Percentiles rank a stretch among this genome's conserved stretches.
Evolutionary conservation across 2,329 filamentous ascomycete genomes (phyloP).

Genomic region (Cercospora zeina): DNA sequence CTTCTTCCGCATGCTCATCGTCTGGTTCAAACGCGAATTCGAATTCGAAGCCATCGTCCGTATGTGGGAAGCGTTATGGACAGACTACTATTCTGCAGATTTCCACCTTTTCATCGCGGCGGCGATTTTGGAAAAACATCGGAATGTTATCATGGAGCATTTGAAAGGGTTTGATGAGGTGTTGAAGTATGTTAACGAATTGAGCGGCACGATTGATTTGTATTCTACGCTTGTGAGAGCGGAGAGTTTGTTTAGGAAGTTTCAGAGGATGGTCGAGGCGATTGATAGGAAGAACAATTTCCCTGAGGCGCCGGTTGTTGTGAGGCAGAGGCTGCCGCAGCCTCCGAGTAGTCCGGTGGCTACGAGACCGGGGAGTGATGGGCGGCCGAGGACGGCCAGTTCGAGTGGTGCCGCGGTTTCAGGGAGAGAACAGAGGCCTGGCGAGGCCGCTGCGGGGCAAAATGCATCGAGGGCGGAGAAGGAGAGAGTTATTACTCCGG

Average conservation of each 20-base stretch:
- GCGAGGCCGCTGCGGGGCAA: slow-evolving; percentile 7
- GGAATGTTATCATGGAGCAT: slow-evolving; percentile 95
- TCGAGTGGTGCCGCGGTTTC: slow-evolving; percentile 33
- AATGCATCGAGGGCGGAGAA: slow-evolving; percentile 36
- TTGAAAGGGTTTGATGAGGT: slow-evolving; percentile 95
- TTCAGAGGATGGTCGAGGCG: slow-evolving; percentile 83
- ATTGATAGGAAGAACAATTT: slow-evolving; percentile 91
- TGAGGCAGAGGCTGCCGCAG: slow-evolving; percentile 50
- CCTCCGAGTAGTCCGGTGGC: slow-evolving; percentile 27
- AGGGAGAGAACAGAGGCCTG: slow-evolving; percentile 42
- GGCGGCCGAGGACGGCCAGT: slow-evolving; percentile 23
- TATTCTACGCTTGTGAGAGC: slow-evolving; percentile 82
- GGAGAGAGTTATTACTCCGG: slow-evolving; percentile 61
- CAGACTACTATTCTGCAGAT: slow-evolving; percentile 81
- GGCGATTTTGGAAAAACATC: slow-evolving; percentile 91
- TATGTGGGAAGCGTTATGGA: slow-evolving; percentile 93
- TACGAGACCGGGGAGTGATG: slow-evolving; percentile 29
- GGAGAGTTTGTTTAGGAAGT: slow-evolving; percentile 83
- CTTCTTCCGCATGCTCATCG: slow-evolving; percentile 97
- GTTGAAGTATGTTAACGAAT: slow-evolving; percentile 96
- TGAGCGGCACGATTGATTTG: slow-evolving; percentile 89
- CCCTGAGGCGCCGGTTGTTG: slow-evolving; percentile 55
- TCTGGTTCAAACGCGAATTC: slow-evolving; percentile 99
- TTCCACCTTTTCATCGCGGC: slow-evolving; percentile 95
- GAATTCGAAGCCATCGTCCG: slow-evolving; percentile 81